Evolutionary conservation across 2,329 filamentous ascomycete genomes (phyloP), one percentile per base, ranked within the genome.

Genomic region (Xylaria sp.): DNA sequence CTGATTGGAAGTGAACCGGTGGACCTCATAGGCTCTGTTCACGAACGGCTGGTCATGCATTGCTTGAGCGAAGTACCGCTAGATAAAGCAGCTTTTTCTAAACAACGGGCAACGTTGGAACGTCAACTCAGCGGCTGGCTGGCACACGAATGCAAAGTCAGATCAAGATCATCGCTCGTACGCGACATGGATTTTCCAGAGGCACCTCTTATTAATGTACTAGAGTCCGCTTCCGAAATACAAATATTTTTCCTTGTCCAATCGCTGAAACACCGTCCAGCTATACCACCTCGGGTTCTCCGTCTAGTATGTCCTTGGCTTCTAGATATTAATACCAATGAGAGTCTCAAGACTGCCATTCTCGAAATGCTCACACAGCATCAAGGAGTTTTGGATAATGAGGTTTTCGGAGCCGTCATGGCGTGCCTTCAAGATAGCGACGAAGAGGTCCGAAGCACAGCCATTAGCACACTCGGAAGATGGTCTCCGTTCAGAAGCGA

Each of bases 51-150:
- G 4, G 19, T 59, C 42, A 59, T 59, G 42, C 56, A 34, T 59
- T 59, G 56, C 56, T 42, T 56, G 53, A 56, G 53, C 6, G 53
- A 50, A 19, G 17, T 55, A 34, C 51, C 51, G 17, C 30, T 17
- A 36, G 30, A 36, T 36, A 55, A 36, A 36, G 30, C n/a, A 34
- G 8, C 9, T 19, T 36, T 36, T 55, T 55, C 51, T 19, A 1
- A 4, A 36, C 4, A 36, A 55, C 27, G 51, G 17, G 11, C 11
- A 36, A 36, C 9, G 27, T 17, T 55, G 17, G 51, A 55, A 55
- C 36, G 6, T 36, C 12, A 19, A 36, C 51, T 55, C 21, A 30
- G 30, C 3, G 7, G 30, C 30, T 55, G 30, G 51, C 2, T 36
- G 51, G 11, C 32, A 55, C 19, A 36, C n/a, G 51, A 36, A 32